These are phyloP conservation scores for Earliella scabrosa DNA, from an alignment of 1,284 basidiomycete species.

Conservation along the genomic window DNA sequence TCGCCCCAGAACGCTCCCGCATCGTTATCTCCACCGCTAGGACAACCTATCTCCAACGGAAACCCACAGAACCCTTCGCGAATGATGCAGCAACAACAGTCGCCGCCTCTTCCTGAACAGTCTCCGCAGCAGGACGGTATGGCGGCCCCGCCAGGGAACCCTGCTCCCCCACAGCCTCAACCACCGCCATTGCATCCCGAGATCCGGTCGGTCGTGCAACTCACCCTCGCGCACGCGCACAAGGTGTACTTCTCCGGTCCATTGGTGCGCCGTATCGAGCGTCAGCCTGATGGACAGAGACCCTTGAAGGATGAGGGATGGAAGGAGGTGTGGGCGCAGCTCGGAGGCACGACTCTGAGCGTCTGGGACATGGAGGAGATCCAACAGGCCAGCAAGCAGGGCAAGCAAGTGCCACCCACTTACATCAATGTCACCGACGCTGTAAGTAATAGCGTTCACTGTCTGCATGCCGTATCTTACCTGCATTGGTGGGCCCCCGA, in stretches of 20 bases:
- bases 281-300: slow-evolving; percentile 75
- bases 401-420: slow-evolving; percentile 82
- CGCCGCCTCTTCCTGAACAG: neutral
- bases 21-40: neutral
- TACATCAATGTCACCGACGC: slow-evolving; percentile 90
- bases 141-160: neutral
- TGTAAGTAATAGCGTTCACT: slow-evolving; percentile 47
- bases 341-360: slow-evolving; percentile 91
- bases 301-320: slow-evolving; percentile 83
- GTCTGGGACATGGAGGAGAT: slow-evolving; percentile 90
- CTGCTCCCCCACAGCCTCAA: slow-evolving; percentile 16
- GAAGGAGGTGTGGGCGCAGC: slow-evolving; percentile 92
- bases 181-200: slow-evolving; percentile 67
- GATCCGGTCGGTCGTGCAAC: slow-evolving; percentile 74
- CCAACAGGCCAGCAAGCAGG: slow-evolving; percentile 78
- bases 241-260: slow-evolving; percentile 85
- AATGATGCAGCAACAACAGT: neutral
- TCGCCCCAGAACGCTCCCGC: neutral
- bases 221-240: slow-evolving; percentile 72
- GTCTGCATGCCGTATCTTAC: neutral
- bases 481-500: neutral
- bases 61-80: neutral
- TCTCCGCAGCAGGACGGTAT: too few species aligned
- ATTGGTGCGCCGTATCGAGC: slow-evolving; percentile 74
- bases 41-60: neutral